A percentile compares a stretch with the other conserved stretches of the same genome.
Evolutionary conservation across 2,329 filamentous ascomycete genomes (phyloP).

Genomic region (Ophiostoma pallidulum): DNA sequence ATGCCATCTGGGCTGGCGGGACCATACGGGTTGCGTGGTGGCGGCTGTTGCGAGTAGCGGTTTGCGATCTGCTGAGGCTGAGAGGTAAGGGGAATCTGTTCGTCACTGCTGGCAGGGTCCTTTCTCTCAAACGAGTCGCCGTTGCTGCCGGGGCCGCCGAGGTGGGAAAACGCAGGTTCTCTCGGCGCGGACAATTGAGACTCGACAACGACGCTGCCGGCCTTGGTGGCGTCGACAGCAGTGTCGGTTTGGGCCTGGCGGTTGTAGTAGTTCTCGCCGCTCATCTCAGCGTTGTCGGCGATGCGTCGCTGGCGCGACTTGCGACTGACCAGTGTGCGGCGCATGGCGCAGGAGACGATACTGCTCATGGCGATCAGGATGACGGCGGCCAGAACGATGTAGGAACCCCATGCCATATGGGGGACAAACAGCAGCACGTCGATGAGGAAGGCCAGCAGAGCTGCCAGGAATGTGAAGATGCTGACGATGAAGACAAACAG

Average conservation of each 20-base stretch:
- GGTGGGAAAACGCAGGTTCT: constrained; percentile 50
- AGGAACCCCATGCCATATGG: constrained; percentile 88
- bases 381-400: constrained; percentile 82
- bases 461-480: constrained; percentile 73
- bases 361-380: constrained; percentile 74
- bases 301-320: constrained; percentile 91
- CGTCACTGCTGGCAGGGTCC: constrained; percentile 54
- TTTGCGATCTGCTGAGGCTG: constrained; percentile 49
- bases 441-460: constrained; percentile 75
- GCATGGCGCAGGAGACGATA: constrained; percentile 89
- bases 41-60: constrained; percentile 30
- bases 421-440: constrained; percentile 93
- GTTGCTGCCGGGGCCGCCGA: constrained; percentile 44
- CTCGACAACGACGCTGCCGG: constrained; percentile 17
- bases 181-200: not conserved
- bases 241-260: constrained; percentile 46
- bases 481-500: constrained; percentile 77
- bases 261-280: constrained; percentile 83
- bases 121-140: constrained; percentile 55
- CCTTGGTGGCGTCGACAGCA: constrained; percentile 29
- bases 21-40: constrained; percentile 46
- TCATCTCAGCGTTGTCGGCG: constrained; percentile 94
- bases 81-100: constrained; percentile 60
- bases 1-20: constrained; percentile 4
- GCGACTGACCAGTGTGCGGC: constrained; percentile 78